Evolutionary conservation across 192 early-diverging fungal species (phyloP), one percentile per base, ranked within the genome.

Genomic region (Funneliformis mosseae): DNA sequence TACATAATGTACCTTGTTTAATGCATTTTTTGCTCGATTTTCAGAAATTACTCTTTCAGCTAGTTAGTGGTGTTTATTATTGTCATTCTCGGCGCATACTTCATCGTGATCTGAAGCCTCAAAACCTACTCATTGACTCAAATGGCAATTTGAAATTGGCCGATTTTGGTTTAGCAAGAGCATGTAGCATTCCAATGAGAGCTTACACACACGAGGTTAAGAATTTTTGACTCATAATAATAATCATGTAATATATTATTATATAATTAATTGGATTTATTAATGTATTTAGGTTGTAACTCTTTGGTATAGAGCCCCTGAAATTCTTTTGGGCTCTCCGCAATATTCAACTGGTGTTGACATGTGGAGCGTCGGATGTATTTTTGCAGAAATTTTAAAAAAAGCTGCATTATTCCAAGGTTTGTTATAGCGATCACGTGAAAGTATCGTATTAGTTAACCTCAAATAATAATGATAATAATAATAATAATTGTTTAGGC

Each of bases 341-440:
- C 91, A 94, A 78, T 99, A 99, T 86, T 95, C 95, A 14, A 96
- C 94, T 11, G 93, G 92, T 10, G 93, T 99, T 42, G 98, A 99
- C 85, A 97, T 99, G 89, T 99, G 98, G 98, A 94, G 92, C 70
- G 92, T 97, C 63, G 98, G 96, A 1, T 98, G 97, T 83, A 97
- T 99, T 79, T 94, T 99, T 90, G 96, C 96, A 42, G 98, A 99
- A 86, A 95, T 99, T 95, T 87, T 90, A 42, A 83, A 85, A 46
- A 87, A 92, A 50, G 84, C 83, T 21, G 94, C 98, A 2, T 83
- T 98, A 59, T 98, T 99, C 76, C 95, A 97, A 43, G 96, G 95
- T 86, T 89, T 50, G 10, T 5, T 62, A 66, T 8, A 3, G 7
- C 38, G 16, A 27, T 38, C 46, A 75, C 74, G 74, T 75, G 73